A percentile compares a stretch with the other conserved stretches of the same genome.
phyloP scores from a whole-genome alignment of 2,329 filamentous ascomycete genomes.

The Didymella pinodella region DNA sequence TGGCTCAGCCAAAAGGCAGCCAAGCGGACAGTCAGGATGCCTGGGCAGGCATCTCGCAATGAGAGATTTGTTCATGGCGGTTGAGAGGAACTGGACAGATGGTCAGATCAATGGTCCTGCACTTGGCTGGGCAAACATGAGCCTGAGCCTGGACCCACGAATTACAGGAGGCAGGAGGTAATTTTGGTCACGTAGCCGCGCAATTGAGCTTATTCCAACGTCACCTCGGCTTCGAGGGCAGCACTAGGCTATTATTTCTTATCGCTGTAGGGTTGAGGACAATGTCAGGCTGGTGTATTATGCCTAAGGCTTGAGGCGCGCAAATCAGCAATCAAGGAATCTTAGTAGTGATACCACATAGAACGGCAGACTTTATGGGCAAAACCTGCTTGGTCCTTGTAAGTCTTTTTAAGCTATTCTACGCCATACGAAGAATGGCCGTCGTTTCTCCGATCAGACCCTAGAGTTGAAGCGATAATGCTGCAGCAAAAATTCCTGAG shows the following conservation, averaged over 20 bases:
- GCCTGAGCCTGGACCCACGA: conserved; percentile 15
- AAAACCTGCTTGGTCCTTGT: too few relatives aligned
- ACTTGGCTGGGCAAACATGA: conserved; percentile 19
- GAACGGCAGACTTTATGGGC: not conserved
- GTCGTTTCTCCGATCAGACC: not conserved
- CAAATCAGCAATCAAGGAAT: not conserved
- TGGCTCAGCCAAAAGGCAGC: conserved; percentile 30
- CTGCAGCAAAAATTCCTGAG: not conserved
- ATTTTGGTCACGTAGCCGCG: not conserved
- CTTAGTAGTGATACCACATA: not conserved
- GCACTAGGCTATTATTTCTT: conserved; percentile 2
- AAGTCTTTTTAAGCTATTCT: not conserved
- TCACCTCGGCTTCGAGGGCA: not conserved
- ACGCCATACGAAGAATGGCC: not conserved
- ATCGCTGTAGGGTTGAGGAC: conserved; percentile 2
- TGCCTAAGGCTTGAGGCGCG: not conserved
- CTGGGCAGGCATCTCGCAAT: conserved; percentile 42
- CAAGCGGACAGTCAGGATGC: conserved; percentile 40
- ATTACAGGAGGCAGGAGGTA: conserved; percentile 14
- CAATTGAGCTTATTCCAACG: not conserved
- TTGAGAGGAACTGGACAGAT: conserved; percentile 49
- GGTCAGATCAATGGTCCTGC: conserved; percentile 26
- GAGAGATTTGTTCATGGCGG: conserved; percentile 53
- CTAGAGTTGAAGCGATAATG: not conserved
- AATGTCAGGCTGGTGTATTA: too few relatives aligned